Base-by-base conservation (phyloP, 2,329 filamentous ascomycete genomes). In the Fusarium napiforme region DNA sequence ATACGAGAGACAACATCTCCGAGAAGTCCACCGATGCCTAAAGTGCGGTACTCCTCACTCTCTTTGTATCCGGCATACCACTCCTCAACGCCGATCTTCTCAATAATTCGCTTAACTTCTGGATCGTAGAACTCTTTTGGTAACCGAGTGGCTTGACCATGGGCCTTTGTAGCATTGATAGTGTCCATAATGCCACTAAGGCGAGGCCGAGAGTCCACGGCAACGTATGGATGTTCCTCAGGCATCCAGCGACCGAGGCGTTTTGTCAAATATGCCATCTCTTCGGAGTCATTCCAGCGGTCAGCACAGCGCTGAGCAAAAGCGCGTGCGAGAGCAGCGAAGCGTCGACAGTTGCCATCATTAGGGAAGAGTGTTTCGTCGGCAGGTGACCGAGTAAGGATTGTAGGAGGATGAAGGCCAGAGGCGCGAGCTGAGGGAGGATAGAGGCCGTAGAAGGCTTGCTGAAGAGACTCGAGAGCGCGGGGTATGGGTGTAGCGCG, bases 141-240 rank as follows among this genome's bases (percentile, higher is more conserved):
- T 6, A 98, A 87, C 50, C 88, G 90, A 0, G 95, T 98, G 16
- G 89, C 88, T 0, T 93, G 89, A 26, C 81, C 81, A 80, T 98
- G 96, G 5, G 95, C 96, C 18, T 93, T 86, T 0, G 94, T 97
- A 11, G 94, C 90, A 80, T 98, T 98, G 78, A 98, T 89, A 0
- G 94, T 96, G 83, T 99, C 96, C 93, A 97, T 94, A 77, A 99
- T 92, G 60, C 96, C 96, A 10, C 91, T 95, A 18, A 98, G 86
- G 49, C 95, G 88, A 1, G 96, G 96, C 67, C 92, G 92, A 2
- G 91, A 92, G 81, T 98, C 95, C 14, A 98, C 93, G 32, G 93
- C 93, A 14, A 98, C 91, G 43, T 87, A 87, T 16, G 88, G 88
- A 36, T 86, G 87, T 40, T 87, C 87, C 12, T 90, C 87, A 0